These are phyloP conservation scores for Prunus salicina DNA, from an alignment of 306 rosid species.

Conservation along the genomic window DNA sequence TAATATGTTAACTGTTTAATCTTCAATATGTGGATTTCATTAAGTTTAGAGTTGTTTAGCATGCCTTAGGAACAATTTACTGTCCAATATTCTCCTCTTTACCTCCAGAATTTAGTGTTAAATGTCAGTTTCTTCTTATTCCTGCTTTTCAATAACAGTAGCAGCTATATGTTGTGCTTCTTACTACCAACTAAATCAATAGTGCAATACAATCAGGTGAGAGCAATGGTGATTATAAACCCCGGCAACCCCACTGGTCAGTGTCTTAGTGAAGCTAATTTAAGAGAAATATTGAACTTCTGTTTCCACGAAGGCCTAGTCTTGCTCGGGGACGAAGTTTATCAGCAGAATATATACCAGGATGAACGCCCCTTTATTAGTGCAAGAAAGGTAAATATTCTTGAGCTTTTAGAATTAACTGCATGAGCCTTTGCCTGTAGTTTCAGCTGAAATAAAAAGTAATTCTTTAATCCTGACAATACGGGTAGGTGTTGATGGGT, in stretches of 20 bases:
- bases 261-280: constrained; percentile 83
- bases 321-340: constrained; percentile 98
- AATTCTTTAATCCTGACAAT: constrained; percentile 16
- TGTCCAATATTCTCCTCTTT: constrained; percentile 11
- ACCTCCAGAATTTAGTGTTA: background rate
- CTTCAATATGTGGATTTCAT: background rate
- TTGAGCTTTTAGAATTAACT: constrained; percentile 7
- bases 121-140: background rate
- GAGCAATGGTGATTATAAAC: constrained; percentile 98
- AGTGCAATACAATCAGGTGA: constrained; percentile 57
- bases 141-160: background rate
- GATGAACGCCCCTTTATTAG: constrained; percentile 93
- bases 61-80: background rate
- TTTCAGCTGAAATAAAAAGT: constrained; percentile 9
- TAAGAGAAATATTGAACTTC: constrained; percentile 69
- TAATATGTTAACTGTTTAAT: constrained; percentile 15
- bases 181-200: constrained; percentile 1
- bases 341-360: constrained; percentile 95
- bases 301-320: constrained; percentile 77
- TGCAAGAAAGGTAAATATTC: constrained; percentile 64
- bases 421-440: constrained; percentile 15
- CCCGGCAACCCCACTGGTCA: constrained; percentile 99
- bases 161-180: background rate
- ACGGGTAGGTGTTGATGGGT: constrained; percentile 69
- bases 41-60: background rate